Percentiles rank a stretch among this genome's conserved stretches.
These are phyloP conservation scores for Ascochyta lentis DNA, from an alignment of 2,329 filamentous ascomycete species.

Conservation along the genomic window DNA sequence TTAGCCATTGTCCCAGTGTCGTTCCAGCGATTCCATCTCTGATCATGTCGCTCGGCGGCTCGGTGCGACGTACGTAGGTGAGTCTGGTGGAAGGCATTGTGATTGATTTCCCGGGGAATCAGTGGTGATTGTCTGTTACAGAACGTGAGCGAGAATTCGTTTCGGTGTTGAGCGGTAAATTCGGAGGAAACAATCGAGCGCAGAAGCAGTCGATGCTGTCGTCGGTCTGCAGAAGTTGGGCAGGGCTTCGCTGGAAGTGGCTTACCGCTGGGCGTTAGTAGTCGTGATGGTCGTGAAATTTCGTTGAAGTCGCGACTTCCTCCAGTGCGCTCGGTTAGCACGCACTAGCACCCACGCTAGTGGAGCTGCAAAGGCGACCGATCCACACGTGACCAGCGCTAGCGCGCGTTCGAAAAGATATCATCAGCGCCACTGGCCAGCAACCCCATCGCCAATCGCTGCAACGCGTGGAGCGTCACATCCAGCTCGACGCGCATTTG, in stretches of 20 bases:
- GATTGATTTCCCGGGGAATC: constrained; percentile 49
- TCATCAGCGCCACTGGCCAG: constrained; percentile 29
- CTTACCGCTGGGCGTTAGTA: constrained; percentile 46
- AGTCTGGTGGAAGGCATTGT: constrained; percentile 63
- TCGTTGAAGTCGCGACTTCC: neutral
- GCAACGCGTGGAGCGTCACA: constrained; percentile 37
- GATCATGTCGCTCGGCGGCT: constrained; percentile 12
- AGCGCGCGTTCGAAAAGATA: constrained; percentile 30
- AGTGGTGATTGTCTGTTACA: constrained; percentile 39
- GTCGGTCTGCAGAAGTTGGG: constrained; percentile 14
- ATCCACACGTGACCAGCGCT: constrained; percentile 15
- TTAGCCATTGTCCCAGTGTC: constrained; percentile 32
- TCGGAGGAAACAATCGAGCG: constrained; percentile 6
- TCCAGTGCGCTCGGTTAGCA: constrained; percentile 15
- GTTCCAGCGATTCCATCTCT: constrained; percentile 18
- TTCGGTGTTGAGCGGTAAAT: constrained; percentile 8
- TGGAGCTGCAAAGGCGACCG: neutral
- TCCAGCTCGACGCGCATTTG: constrained; percentile 28
- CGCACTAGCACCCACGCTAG: constrained; percentile 8
- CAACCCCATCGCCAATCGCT: constrained; percentile 37
- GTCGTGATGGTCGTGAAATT: constrained; percentile 32
- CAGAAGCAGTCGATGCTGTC: constrained; percentile 10
- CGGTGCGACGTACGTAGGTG: constrained; percentile 60
- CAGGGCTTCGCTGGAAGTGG: constrained; percentile 25
- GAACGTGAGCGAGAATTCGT: constrained; percentile 34